Conservation (phyloP, 1,139 yeast genomes). For the Magnusiomyces fungicola region DNA sequence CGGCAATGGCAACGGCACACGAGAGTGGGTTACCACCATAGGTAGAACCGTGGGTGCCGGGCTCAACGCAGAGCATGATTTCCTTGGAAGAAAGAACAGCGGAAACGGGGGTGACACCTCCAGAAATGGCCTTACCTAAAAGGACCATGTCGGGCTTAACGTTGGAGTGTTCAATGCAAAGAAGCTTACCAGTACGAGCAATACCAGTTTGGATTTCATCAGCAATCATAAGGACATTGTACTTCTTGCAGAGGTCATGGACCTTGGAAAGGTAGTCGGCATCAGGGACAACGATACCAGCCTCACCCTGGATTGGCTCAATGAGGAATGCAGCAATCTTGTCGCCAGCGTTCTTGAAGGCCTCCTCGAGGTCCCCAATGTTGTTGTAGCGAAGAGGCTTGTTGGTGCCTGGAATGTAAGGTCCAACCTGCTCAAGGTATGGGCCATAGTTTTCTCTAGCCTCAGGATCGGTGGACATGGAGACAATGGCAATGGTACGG, state of each 20-base stretch:
- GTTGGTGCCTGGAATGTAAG: slow-evolving; percentile 53
- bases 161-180: slow-evolving; percentile 82
- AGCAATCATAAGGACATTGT: slow-evolving; percentile 83
- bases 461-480: slow-evolving; percentile 94
- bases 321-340: slow-evolving; percentile 84
- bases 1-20: slow-evolving; percentile 90
- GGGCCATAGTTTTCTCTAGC: slow-evolving; percentile 91
- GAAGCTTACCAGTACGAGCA: slow-evolving; percentile 93
- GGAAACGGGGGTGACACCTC: slow-evolving; percentile 90
- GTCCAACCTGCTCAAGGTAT: slow-evolving; percentile 75
- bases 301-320: slow-evolving; percentile 98
- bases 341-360: slow-evolving; percentile 78
- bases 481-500: slow-evolving; percentile 88
- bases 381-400: slow-evolving; percentile 36
- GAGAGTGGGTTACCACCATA: slow-evolving; percentile 98
- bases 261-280: slow-evolving; percentile 69
- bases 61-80: slow-evolving; percentile 82
- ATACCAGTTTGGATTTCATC: slow-evolving; percentile 98
- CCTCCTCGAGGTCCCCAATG: slow-evolving; percentile 79
- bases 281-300: slow-evolving; percentile 95
- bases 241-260: slow-evolving; percentile 64
- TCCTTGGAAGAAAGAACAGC: slow-evolving; percentile 84
- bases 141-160: slow-evolving; percentile 81
- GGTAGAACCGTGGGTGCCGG: slow-evolving; percentile 97
- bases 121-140: slow-evolving; percentile 91